A percentile compares a stretch with the other conserved stretches of the same genome.
These are phyloP conservation scores for Solanum sejunctum DNA, from an alignment of 257 asterid genomes.

Conservation along the genomic window DNA sequence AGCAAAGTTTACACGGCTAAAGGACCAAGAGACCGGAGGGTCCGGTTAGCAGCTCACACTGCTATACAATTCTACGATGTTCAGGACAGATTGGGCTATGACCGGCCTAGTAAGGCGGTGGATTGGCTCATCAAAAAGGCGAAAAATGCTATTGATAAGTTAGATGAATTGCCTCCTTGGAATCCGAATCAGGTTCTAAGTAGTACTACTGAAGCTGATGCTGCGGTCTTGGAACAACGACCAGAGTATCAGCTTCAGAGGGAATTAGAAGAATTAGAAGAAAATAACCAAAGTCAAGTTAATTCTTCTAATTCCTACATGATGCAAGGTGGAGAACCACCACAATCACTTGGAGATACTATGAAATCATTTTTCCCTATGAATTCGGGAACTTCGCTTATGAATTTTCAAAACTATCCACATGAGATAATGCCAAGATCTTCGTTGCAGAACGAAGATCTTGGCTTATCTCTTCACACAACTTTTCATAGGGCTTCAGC, in stretches of 20 bases:
- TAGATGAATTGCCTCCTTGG: conserved; percentile 94
- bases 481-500: background rate
- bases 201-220: background rate
- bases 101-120: conserved; percentile 98
- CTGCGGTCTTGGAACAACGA: conserved; percentile 2
- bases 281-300: background rate
- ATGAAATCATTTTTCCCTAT: conserved; percentile 82
- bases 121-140: conserved; percentile 97
- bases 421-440: conserved; percentile 44
- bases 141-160: conserved; percentile 81
- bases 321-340: conserved; percentile 24
- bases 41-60: conserved; percentile 89
- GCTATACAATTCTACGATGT: conserved; percentile 97
- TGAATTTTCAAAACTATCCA: conserved; percentile 56
- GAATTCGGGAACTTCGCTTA: conserved; percentile 39
- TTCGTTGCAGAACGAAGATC: conserved; percentile 52
- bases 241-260: background rate
- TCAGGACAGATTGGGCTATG: conserved; percentile 92
- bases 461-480: conserved; percentile 9
- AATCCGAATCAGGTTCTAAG: conserved; percentile 25
- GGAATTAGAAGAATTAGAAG: conserved; percentile 10
- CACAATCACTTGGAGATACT: conserved; percentile 69
- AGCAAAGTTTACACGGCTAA: conserved; percentile 97
- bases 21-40: conserved; percentile 95
- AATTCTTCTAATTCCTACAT: background rate